Evolutionary conservation across 1,139 yeast species (phyloP), one percentile per base, ranked within the genome.

Genomic region (Yamadazyma triangularis): DNA sequence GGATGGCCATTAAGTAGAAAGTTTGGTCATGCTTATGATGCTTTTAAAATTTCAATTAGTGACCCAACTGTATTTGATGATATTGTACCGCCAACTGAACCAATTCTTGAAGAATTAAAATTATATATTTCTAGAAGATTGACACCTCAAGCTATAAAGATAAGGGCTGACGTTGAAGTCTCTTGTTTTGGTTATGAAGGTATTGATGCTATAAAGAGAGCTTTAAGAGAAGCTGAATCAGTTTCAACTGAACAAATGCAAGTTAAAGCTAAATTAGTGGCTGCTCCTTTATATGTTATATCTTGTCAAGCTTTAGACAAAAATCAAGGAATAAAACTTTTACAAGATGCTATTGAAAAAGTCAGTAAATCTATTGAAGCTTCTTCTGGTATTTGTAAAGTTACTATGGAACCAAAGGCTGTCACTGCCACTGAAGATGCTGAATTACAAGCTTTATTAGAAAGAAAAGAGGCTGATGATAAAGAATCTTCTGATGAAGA

Each of bases 341-440:
- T 93, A 51, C 81, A 79, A 49, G 63, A 73, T 44, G 95, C 97
- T 29, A 87, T 91, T 47, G 83, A 75, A 45, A 77, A 73, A 48
- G 84, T 91, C 44, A 71, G 75, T 42, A 73, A 73, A 47, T 70
- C 79, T 32, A 88, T 93, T 51, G 75, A 74, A 42, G 64, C 71
- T 20, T 73, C 77, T 33, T 95, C 88, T 36, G 99, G 99, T 53
- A 76, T 78, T 38, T 82, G 95, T 58, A 87, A 85, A 48, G 83
- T 91, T 43, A 88, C 94, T 41, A 89, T 91, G 96, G 91, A 95
- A 49, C 97, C 98, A 53, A 89, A 89, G 77, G 96, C 97, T 28
- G 97, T 91, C 45, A 87, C 96, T 39, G 97, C 96, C 39, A 85
- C 91, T 40, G 99, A 91, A 60, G 99, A 91, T 60, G 97, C 96